Conservation (phyloP, 2,329 filamentous ascomycete genomes). For the Chaetomium sp. region DNA sequence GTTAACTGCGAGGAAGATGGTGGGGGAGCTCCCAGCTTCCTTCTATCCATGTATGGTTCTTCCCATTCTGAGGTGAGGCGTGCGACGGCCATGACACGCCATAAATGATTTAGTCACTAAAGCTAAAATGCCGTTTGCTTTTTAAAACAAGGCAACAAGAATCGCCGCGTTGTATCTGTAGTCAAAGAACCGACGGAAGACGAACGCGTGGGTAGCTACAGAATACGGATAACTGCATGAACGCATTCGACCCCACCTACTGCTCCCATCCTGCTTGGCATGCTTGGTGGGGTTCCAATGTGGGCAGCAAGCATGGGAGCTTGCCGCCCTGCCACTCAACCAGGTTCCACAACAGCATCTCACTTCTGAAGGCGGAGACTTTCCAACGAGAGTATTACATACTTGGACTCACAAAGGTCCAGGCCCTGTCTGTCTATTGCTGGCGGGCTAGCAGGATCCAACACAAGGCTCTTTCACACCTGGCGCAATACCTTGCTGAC, state of each 20-base stretch:
- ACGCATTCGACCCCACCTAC: neutral
- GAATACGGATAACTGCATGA: slow-evolving; percentile 8
- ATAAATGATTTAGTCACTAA: neutral
- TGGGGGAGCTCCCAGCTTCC: neutral
- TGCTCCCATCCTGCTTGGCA: neutral
- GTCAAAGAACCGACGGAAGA: neutral
- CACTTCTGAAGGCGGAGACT: no score
- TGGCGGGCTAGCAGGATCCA: neutral
- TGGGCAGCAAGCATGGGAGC: neutral
- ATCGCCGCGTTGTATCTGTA: neutral
- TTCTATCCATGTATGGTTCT: neutral
- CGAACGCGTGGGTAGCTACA: no score
- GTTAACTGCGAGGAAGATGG: neutral
- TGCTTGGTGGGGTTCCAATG: neutral
- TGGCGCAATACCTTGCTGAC: neutral
- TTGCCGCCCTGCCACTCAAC: neutral
- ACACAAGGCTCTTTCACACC: neutral
- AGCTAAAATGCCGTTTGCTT: neutral
- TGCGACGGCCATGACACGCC: neutral
- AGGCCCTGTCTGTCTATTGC: neutral
- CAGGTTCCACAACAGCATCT: neutral
- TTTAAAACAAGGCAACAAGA: neutral
- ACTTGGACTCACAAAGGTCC: neutral
- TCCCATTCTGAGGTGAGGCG: neutral
- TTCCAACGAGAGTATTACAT: neutral